These are phyloP conservation scores for Pilasporangium apinafurcum DNA, from an alignment of 352 stramenopile species.

Conservation along the genomic window DNA sequence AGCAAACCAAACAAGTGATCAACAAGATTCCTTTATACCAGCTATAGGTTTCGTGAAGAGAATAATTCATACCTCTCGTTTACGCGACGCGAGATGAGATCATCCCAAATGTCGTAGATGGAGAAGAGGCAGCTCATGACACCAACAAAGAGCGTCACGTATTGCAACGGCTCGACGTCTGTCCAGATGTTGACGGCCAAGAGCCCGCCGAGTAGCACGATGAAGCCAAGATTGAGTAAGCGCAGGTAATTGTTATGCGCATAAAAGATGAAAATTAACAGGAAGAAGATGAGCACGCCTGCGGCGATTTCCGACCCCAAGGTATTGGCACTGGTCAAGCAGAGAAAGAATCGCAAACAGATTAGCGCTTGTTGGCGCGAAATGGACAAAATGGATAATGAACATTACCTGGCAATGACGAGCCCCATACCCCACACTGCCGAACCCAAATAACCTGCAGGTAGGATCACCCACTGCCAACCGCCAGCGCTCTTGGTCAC, in stretches of 20 bases:
- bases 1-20: not conserved
- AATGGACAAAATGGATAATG: not conserved
- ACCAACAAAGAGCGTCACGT: constrained; percentile 83
- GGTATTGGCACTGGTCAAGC: constrained; percentile 30
- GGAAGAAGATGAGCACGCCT: constrained; percentile 83
- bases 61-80: constrained; percentile 54
- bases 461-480: constrained; percentile 64
- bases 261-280: constrained; percentile 96
- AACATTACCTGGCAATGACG: constrained; percentile 54
- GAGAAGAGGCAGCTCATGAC: constrained; percentile 91
- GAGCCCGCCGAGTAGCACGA: constrained; percentile 71
- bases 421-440: constrained; percentile 84
- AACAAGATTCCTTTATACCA: too few relatives aligned
- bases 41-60: too few relatives aligned
- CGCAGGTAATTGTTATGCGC: constrained; percentile 83
- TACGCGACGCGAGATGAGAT: constrained; percentile 84
- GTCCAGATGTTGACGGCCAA: constrained; percentile 67
- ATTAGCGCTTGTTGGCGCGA: too few relatives aligned
- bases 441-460: constrained; percentile 81
- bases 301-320: constrained; percentile 61
- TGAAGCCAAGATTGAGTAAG: constrained; percentile 82
- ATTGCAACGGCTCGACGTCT: constrained; percentile 61
- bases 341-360: not conserved
- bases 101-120: constrained; percentile 90
- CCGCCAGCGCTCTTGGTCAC: constrained; percentile 80